Percentiles rank a stretch among this genome's conserved stretches.
phyloP scores from a whole-genome alignment of 2,329 filamentous ascomycete genomes.

The Didymella pomorum region DNA sequence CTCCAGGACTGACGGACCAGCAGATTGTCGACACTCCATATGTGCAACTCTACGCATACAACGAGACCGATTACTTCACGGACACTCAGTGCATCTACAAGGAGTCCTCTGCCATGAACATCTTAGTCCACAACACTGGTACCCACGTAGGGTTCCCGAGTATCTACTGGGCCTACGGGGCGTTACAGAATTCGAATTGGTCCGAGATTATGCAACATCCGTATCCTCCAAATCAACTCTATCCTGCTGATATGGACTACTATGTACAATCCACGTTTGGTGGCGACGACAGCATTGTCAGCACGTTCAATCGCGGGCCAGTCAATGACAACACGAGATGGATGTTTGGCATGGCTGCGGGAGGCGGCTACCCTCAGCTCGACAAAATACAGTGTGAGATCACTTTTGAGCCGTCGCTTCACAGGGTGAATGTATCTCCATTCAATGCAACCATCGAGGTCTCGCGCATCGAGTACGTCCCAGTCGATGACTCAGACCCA shows the following conservation, averaged over 20 bases:
- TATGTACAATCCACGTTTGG: neutral
- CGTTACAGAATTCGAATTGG: neutral
- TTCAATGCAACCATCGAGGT: neutral
- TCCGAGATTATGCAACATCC: neutral
- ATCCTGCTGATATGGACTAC: neutral
- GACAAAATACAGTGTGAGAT: neutral
- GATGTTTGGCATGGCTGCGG: neutral
- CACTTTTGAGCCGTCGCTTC: neutral
- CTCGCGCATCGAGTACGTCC: neutral
- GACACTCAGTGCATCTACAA: neutral
- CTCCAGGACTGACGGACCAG: neutral
- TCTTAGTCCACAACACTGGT: neutral
- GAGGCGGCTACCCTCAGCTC: neutral
- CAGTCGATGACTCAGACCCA: neutral
- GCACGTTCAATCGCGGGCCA: neutral
- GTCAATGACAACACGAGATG: neutral
- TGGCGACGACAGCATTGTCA: neutral
- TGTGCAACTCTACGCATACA: neutral
- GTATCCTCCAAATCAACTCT: neutral
- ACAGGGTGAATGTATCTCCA: neutral
- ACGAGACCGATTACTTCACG: neutral
- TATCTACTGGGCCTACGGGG: neutral
- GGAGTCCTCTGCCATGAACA: neutral
- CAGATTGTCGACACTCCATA: neutral
- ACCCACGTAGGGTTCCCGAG: neutral